Evolutionary conservation across 179 eudicot genomes (phyloP), one percentile per base, ranked within the genome.

Genomic region (Silene vulgaris): DNA sequence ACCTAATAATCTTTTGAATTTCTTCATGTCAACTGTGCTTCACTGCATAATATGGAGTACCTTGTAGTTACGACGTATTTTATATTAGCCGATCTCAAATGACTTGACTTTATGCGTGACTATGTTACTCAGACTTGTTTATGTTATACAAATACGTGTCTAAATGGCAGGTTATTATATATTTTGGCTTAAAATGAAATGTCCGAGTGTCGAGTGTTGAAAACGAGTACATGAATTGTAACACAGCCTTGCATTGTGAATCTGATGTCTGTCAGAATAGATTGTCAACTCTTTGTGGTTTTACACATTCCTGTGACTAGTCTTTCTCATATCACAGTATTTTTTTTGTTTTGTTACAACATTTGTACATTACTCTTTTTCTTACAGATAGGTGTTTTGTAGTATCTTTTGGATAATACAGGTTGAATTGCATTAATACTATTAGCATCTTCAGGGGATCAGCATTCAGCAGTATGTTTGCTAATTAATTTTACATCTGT

Each of bases 1-100:
- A 80, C 77, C 77, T 76, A 52, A 52, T 76, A 52, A 52, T 40
- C 69, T 61, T 80, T 80, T 79, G 57, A 80, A 72, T 66, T 80
- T 67, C 70, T 26, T 72, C 54, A 11, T 14, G 65, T 66, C 73
- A 72, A 72, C 73, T 45, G 79, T 70, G 29, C 54, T 52, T 52
- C 57, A 21, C 1, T 69, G 29, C 64, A 3, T 6, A 43, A 57
- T 3, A 35, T 54, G 32, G 32, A 30, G 32, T 30, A 30, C 32
- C 32, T 30, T 30, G n/a, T n/a, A n/a, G n/a, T n/a, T n/a, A n/a
- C n/a, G n/a, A n/a, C n/a, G n/a, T n/a, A n/a, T n/a, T n/a, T n/a
- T n/a, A 26, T 28, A 3, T 19, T 20, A 64, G 37, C 14, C 68
- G 68, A 64, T 13, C 14, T 4, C 1, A 11, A 28, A 26, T 64